phyloP scores from a whole-genome alignment of 1,139 yeast species.

The Candida sanyaensis region DNA sequence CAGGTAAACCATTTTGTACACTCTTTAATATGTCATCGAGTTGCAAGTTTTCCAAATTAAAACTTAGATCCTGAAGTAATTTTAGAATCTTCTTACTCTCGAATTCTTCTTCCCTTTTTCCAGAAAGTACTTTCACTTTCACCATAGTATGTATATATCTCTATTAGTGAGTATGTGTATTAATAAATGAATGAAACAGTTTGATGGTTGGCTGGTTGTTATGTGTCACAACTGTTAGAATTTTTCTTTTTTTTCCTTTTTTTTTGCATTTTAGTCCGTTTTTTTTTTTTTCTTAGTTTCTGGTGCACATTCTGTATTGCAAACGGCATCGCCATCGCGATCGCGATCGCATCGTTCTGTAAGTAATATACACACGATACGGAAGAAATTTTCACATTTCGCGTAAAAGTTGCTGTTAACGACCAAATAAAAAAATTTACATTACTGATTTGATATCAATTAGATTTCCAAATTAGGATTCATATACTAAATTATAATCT shows the following conservation, averaged over 20 bases:
- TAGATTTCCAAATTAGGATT: conserved; percentile 11
- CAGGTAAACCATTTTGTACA: conserved; percentile 35
- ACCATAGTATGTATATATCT: background rate
- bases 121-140: conserved; percentile 8
- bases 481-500: conserved; percentile 18
- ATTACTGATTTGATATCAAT: conserved; percentile 12
- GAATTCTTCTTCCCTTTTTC: conserved; percentile 14
- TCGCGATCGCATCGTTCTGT: too few relatives aligned
- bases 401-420: background rate
- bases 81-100: conserved; percentile 15
- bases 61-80: conserved; percentile 19
- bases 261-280: background rate
- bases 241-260: background rate
- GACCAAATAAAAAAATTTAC: background rate
- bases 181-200: background rate
- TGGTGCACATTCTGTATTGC: conserved; percentile 11
- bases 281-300: conserved; percentile 3
- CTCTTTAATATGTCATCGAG: conserved; percentile 24
- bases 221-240: background rate
- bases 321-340: too few relatives aligned
- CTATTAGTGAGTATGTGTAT: background rate
- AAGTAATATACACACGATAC: background rate
- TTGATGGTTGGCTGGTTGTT: background rate
- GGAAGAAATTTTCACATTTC: background rate
- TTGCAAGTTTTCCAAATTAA: conserved; percentile 25